Evolutionary conservation across 2,329 filamentous ascomycete species (phyloP).

Genomic region (Xylariaceae sp.): DNA sequence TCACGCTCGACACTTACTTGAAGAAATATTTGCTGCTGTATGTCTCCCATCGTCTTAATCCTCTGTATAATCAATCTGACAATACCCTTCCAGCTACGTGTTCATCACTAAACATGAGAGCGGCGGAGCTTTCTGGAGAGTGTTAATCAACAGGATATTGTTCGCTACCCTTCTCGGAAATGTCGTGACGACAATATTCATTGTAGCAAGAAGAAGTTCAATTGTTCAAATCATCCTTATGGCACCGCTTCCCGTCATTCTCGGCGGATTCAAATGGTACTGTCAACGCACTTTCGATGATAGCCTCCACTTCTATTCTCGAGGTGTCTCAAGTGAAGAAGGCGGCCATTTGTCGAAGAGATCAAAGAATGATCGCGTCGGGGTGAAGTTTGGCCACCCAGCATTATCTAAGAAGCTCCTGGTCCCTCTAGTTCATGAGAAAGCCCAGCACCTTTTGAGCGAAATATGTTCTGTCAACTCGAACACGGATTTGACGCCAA

Average conservation of each 20-base stretch:
- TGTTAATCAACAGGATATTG: slow-evolving; percentile 71
- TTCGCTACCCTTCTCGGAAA: slow-evolving; percentile 21
- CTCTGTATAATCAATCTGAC: neutral
- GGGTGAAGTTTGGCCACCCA: slow-evolving; percentile 80
- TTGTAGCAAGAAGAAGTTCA: slow-evolving; percentile 65
- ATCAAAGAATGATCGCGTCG: slow-evolving; percentile 62
- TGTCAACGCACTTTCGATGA: slow-evolving; percentile 66
- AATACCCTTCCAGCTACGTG: slow-evolving; percentile 57
- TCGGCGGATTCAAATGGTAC: slow-evolving; percentile 80
- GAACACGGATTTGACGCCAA: slow-evolving; percentile 58
- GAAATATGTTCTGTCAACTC: slow-evolving; percentile 78
- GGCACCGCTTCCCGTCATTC: slow-evolving; percentile 69
- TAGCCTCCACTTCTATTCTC: slow-evolving; percentile 66
- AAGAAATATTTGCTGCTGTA: slow-evolving; percentile 86
- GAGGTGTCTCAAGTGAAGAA: slow-evolving; percentile 46
- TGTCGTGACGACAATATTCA: slow-evolving; percentile 41
- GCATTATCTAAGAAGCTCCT: slow-evolving; percentile 87
- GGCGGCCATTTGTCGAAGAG: slow-evolving; percentile 46
- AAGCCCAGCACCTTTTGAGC: slow-evolving; percentile 78
- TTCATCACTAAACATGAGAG: slow-evolving; percentile 95
- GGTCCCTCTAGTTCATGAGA: slow-evolving; percentile 91
- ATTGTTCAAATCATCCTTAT: slow-evolving; percentile 62
- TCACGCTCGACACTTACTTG: slow-evolving; percentile 75
- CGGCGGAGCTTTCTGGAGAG: slow-evolving; percentile 84
- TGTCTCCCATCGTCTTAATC: neutral